A percentile compares a stretch with the other conserved stretches of the same genome.
Evolutionary conservation across 345 rosid species (phyloP).

Genomic region (Camelina neglecta): DNA sequence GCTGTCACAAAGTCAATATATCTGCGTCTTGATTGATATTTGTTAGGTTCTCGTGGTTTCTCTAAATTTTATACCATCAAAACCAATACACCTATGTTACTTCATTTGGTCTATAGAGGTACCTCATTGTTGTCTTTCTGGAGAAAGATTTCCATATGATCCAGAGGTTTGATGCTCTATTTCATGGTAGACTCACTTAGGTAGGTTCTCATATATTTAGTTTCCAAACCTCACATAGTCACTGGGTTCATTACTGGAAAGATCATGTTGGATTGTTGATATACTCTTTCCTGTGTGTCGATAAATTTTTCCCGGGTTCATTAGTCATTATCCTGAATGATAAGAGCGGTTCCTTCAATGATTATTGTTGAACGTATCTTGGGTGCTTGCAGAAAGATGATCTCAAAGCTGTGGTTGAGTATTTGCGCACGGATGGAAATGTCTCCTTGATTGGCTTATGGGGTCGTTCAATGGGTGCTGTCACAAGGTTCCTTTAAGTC

Average conservation of each 20-base stretch:
- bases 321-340: conserved; percentile 1
- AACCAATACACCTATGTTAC: not conserved
- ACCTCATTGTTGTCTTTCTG: conserved; percentile 14
- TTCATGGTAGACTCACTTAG: not conserved
- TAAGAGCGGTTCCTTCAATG: not conserved
- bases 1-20: not conserved
- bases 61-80: not conserved
- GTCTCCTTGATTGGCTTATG: conserved; percentile 93
- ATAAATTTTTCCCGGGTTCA: not conserved
- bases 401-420: conserved; percentile 82
- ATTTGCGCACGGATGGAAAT: conserved; percentile 82
- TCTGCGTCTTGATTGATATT: not conserved
- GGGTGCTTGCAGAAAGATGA: conserved; percentile 77
- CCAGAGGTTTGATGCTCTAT: conserved; percentile 5
- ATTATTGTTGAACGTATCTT: not conserved
- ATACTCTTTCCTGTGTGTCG: too few species aligned
- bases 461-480: conserved; percentile 99
- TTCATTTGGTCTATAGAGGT: conserved; percentile 16
- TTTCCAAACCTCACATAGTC: not conserved
- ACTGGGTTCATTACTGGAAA: not conserved
- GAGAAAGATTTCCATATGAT: not conserved
- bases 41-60: not conserved
- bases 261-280: conserved; percentile 6
- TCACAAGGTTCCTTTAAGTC: conserved; percentile 63
- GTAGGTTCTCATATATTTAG: not conserved